phyloP scores from a whole-genome alignment of 352 stramenopile genomes.

The Pythium plurisporium region DNA sequence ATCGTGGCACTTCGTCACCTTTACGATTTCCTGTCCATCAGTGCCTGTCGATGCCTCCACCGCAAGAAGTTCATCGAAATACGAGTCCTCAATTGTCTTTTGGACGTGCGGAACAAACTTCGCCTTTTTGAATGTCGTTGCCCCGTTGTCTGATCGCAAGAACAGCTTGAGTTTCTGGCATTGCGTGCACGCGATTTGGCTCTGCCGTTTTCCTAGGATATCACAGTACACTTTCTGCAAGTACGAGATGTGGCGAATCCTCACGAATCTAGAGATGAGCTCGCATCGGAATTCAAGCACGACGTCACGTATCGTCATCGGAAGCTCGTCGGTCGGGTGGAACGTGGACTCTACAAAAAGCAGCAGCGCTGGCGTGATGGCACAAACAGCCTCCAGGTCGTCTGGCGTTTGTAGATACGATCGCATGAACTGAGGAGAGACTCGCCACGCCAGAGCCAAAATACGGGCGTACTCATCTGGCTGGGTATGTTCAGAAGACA shows the following conservation, averaged over 20 bases:
- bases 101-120: not conserved
- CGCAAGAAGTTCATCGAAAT: no score
- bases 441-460: not conserved
- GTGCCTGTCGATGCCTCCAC: no score
- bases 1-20: not conserved
- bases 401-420: not conserved
- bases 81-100: not conserved
- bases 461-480: not conserved
- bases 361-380: not conserved
- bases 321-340: not conserved
- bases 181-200: not conserved
- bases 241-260: not conserved
- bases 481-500: not conserved
- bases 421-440: not conserved
- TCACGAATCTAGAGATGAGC: not conserved
- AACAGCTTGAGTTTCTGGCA: not conserved
- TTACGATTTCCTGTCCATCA: not conserved
- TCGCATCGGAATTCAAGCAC: not conserved
- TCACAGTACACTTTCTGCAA: not conserved
- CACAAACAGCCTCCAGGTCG: not conserved
- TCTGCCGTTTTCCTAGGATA: not conserved
- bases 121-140: not conserved
- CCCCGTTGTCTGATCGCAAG: no score
- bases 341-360: not conserved
- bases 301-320: not conserved